Evolutionary conservation across 768 basidiomycete genomes (phyloP).

Genomic region (Termitomyces sp.): DNA sequence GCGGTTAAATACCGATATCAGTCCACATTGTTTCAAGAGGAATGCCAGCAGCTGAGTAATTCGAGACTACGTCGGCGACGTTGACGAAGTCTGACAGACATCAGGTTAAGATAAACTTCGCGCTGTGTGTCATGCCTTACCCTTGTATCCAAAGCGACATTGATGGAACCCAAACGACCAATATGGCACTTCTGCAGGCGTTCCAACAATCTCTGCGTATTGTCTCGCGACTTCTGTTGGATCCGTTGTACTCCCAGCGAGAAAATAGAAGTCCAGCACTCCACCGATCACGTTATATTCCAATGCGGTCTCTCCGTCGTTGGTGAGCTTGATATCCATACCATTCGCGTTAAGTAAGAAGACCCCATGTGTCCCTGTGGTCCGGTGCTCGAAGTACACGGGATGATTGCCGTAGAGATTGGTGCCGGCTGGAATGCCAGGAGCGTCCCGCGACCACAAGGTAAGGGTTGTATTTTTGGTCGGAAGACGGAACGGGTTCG

Average conservation of each 20-base stretch:
- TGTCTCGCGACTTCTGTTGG: conserved; percentile 58
- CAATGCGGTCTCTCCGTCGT: conserved; percentile 35
- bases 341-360: conserved; percentile 68
- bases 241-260: conserved; percentile 58
- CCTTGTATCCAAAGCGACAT: conserved; percentile 64
- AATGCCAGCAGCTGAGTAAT: conserved; percentile 55
- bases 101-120: neutral
- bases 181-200: conserved; percentile 68
- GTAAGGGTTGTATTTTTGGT: conserved; percentile 42
- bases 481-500: conserved; percentile 56
- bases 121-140: conserved; percentile 22
- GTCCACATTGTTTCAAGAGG: conserved; percentile 81
- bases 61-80: conserved; percentile 55
- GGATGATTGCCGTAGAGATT: conserved; percentile 76
- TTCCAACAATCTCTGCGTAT: conserved; percentile 63
- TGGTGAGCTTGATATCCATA: conserved; percentile 69
- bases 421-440: conserved; percentile 48
- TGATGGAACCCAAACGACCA: conserved; percentile 74
- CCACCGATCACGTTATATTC: conserved; percentile 81
- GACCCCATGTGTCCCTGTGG: conserved; percentile 64
- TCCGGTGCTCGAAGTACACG: conserved; percentile 66
- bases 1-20: conserved; percentile 47
- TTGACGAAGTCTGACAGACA: conserved; percentile 47
- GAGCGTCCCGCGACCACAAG: conserved; percentile 65
- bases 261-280: conserved; percentile 74